Conservation (phyloP, 768 basidiomycete species). For the Macrocybe gigantea region DNA sequence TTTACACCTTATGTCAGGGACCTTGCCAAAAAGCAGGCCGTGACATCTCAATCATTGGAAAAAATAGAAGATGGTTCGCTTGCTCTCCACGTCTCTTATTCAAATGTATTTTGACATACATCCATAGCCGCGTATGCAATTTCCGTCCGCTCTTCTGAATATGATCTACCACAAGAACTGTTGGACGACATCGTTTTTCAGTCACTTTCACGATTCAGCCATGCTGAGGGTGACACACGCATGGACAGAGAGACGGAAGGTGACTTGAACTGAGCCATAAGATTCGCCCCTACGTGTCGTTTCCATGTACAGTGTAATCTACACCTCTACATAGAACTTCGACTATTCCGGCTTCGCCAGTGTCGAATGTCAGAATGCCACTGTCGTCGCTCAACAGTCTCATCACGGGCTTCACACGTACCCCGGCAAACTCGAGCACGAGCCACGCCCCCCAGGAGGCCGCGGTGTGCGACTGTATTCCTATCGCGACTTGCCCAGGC, state of each 20-base stretch:
- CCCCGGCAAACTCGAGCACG: constrained; percentile 21
- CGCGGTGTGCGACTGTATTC: constrained; percentile 8
- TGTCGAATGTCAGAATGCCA: constrained; percentile 17
- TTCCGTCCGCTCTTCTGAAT: constrained; percentile 67
- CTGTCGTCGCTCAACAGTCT: constrained; percentile 11
- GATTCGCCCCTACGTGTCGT: no score
- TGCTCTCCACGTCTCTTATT: constrained; percentile 1
- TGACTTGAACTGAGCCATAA: constrained; percentile 8
- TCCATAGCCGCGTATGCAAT: constrained; percentile 65
- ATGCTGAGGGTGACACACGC: background rate
- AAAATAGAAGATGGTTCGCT: constrained; percentile 89
- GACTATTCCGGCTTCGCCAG: constrained; percentile 14
- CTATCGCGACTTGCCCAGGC: constrained; percentile 9
- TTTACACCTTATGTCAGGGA: constrained; percentile 67
- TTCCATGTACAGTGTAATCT: no score
- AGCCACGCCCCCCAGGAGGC: constrained; percentile 5
- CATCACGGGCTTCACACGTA: constrained; percentile 11
- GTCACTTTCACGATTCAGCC: constrained; percentile 28
- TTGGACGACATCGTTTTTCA: constrained; percentile 63
- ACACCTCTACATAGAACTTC: constrained; percentile 13
- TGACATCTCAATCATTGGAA: constrained; percentile 81
- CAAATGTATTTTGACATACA: constrained; percentile 5
- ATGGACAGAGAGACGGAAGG: constrained; percentile 4
- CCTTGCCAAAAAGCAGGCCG: constrained; percentile 80
- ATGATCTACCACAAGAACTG: constrained; percentile 60